Evolutionary conservation across 2,329 filamentous ascomycete species (phyloP).

Genomic region (Arthrobotrys megalospora): DNA sequence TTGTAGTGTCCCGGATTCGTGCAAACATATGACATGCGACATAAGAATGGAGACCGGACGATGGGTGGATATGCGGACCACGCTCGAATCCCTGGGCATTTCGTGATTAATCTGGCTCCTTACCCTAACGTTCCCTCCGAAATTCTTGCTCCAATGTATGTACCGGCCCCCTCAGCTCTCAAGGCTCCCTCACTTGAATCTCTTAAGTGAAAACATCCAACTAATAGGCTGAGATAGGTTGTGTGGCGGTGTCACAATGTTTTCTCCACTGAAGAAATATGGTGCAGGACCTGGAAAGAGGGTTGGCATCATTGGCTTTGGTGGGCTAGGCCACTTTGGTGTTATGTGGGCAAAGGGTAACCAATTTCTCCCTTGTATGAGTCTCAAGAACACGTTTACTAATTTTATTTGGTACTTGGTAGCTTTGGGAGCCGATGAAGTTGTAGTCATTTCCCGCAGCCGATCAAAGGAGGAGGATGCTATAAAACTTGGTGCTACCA

Average conservation of each 20-base stretch:
- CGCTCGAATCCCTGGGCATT: slow-evolving; percentile 61
- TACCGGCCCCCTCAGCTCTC: slow-evolving; percentile 68
- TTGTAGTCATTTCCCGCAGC: slow-evolving; percentile 77
- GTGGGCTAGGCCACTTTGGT: slow-evolving; percentile 74
- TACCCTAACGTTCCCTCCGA: slow-evolving; percentile 68
- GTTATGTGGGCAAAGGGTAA: slow-evolving; percentile 59
- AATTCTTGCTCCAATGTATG: slow-evolving; percentile 67
- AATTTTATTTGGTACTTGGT: slow-evolving; percentile 76
- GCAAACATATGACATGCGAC: slow-evolving; percentile 75
- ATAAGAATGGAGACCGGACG: slow-evolving; percentile 74
- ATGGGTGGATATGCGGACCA: slow-evolving; percentile 75
- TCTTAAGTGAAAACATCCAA: slow-evolving; percentile 70
- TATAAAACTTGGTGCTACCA: slow-evolving; percentile 75
- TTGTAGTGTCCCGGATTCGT: slow-evolving; percentile 67
- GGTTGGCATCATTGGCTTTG: slow-evolving; percentile 80
- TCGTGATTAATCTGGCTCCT: slow-evolving; percentile 74
- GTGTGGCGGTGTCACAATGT: slow-evolving; percentile 83
- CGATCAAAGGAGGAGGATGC: slow-evolving; percentile 75
- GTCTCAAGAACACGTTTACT: slow-evolving; percentile 70
- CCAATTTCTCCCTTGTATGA: not conserved
- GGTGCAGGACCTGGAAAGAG: slow-evolving; percentile 79
- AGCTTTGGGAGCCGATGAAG: slow-evolving; percentile 78
- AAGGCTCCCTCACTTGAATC: not conserved
- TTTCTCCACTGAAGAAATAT: slow-evolving; percentile 77
- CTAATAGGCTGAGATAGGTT: slow-evolving; percentile 71